Conservation (phyloP, 345 rosid genomes). For the Clarkia xantiana region DNA sequence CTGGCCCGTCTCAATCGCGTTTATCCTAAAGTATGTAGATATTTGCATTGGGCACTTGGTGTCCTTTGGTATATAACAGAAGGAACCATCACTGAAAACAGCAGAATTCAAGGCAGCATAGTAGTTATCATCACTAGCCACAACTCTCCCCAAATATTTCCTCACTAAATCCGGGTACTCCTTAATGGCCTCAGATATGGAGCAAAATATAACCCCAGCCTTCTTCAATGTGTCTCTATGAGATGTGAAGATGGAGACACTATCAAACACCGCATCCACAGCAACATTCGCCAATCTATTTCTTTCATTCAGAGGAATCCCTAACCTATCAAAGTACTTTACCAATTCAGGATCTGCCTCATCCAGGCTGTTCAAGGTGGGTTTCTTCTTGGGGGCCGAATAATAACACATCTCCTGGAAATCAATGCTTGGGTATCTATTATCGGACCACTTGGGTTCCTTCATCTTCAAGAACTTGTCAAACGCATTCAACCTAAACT, state of each 20-base stretch:
- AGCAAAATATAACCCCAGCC: conserved; percentile 80
- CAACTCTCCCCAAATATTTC: conserved; percentile 80
- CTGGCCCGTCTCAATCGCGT: conserved; percentile 85
- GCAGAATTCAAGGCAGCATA: conserved; percentile 78
- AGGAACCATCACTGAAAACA: conserved; percentile 88
- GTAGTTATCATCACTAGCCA: conserved; percentile 77
- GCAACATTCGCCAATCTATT: conserved; percentile 81
- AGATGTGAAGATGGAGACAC: conserved; percentile 81
- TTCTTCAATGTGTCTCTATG: conserved; percentile 61
- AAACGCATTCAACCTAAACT: conserved; percentile 57
- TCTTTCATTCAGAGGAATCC: conserved; percentile 60
- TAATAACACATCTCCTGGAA: conserved; percentile 83
- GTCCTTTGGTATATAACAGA: conserved; percentile 68
- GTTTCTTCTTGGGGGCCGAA: conserved; percentile 83
- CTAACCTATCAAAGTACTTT: conserved; percentile 58
- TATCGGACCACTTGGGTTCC: conserved; percentile 90
- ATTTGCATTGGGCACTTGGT: conserved; percentile 85
- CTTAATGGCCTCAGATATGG: conserved; percentile 73
- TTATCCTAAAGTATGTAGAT: conserved; percentile 81
- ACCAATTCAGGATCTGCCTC: conserved; percentile 80
- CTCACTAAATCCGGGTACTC: conserved; percentile 64
- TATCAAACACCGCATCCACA: conserved; percentile 83
- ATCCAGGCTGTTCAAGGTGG: conserved; percentile 60
- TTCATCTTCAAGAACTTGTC: conserved; percentile 51
- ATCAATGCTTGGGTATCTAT: conserved; percentile 46